Evolutionary conservation across 2,329 filamentous ascomycete genomes (phyloP), one percentile per base, ranked within the genome.

Genomic region (Penicillium vulpinum): DNA sequence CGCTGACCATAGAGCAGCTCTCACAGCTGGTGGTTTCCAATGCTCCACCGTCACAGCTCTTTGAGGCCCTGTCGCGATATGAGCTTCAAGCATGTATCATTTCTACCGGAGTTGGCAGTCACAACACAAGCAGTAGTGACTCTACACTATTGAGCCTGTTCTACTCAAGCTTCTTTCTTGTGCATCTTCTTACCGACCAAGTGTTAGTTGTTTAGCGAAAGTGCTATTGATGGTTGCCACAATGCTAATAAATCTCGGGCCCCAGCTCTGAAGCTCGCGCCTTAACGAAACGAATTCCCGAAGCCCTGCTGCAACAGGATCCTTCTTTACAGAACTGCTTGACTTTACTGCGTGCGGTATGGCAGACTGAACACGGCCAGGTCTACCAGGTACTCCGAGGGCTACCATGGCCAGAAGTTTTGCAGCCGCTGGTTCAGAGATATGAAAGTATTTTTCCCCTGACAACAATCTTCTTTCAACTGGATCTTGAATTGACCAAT

Each of bases 181-280:
- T 71, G 7, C 73, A 76, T 39, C 70, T 77, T 45, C 69, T 77
- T 41, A 70, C 69, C 10, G 67, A 75, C 47, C 68, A 77, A 63
- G 67, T 75, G 75, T 77, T 29, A 64, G 73, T 62, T 4, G 16
- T 16, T 24, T 39, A 18, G 6, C 24, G 29, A 11, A 11, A 33
- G 26, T 46, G 26, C 21, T n/a, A 21, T 22, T 35, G 38, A 40
- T 51, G 16, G 6, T n/a, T 26, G 26, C 18, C n/a, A 38, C n/a
- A 11, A 10, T 41, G 49, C 57, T 54, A 18, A 46, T 36, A 36
- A 40, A 33, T 16, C 9, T 44, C 29, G 13, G 46, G n/a, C 11
- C 31, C 52, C 45, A 76, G 75, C 51, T 61, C 67, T 44, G 75
- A 77, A 71, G 74, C 75, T 51, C 75, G 73, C n/a, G 69, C 73